phyloP scores from a whole-genome alignment of 225 moss, liverwort and hornwort species.

The Bryum argenteum region DNA sequence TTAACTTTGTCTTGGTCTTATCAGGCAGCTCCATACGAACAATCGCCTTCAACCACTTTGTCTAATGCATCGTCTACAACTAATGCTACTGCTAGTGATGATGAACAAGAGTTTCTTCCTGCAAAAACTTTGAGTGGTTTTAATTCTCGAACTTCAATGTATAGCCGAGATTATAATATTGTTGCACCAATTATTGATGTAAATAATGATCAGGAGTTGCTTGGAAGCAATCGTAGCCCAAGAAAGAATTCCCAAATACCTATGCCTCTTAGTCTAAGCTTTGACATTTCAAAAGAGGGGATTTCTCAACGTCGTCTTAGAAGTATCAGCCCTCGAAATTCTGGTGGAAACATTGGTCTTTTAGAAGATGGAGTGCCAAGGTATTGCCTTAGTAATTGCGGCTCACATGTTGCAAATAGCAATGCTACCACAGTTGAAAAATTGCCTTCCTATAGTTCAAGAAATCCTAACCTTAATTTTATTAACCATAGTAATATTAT shows the following conservation, averaged over 20 bases:
- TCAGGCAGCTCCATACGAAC: neutral
- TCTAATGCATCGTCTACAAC: neutral
- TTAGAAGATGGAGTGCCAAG: slow-evolving; percentile 22
- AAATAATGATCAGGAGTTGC: neutral
- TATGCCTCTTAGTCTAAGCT: neutral
- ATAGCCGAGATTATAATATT: slow-evolving; percentile 17
- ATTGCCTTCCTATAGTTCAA: neutral
- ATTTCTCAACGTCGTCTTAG: neutral
- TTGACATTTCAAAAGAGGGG: neutral
- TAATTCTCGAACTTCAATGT: slow-evolving; percentile 1
- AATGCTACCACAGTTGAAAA: neutral
- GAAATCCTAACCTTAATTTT: neutral
- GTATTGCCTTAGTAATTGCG: neutral
- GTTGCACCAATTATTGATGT: neutral
- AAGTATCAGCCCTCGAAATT: neutral
- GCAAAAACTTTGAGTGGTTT: slow-evolving; percentile 14
- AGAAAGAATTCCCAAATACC: neutral
- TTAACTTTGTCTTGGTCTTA: slow-evolving; percentile 8
- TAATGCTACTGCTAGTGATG: neutral
- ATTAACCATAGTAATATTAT: too few relatives aligned
- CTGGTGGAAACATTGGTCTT: neutral
- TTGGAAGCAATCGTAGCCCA: neutral
- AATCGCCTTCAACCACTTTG: neutral
- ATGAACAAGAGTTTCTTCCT: neutral
- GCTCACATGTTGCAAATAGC: neutral